These are phyloP conservation scores for Peniophora sp. DNA, from an alignment of 1,284 basidiomycete genomes.

Conservation along the genomic window DNA sequence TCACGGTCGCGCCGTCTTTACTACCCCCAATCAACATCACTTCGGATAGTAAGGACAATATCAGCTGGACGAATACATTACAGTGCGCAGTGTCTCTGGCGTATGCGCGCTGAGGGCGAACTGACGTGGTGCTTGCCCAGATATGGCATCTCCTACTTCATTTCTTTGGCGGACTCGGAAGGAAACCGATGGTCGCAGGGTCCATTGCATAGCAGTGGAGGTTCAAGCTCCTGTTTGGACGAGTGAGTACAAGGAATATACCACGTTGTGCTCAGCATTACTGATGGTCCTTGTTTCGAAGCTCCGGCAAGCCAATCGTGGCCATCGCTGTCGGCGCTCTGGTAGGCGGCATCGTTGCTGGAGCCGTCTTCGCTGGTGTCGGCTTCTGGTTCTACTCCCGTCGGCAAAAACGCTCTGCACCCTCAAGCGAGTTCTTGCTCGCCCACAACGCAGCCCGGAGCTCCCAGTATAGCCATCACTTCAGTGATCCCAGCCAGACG, in stretches of 20 bases:
- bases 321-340: conserved; percentile 1
- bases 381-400: conserved; percentile 2
- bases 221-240: not conserved
- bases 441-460: too few relatives aligned
- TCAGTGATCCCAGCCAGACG: not conserved
- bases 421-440: too few relatives aligned
- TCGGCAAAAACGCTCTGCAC: too few relatives aligned
- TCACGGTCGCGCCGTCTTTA: conserved; percentile 52
- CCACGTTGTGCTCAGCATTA: conserved; percentile 31
- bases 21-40: conserved; percentile 55
- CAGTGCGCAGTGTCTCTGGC: not conserved
- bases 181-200: conserved; percentile 49
- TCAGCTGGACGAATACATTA: conserved; percentile 45
- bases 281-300: conserved; percentile 18
- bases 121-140: conserved; percentile 13
- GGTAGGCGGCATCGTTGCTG: conserved; percentile 4
- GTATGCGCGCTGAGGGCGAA: not conserved
- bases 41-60: conserved; percentile 26
- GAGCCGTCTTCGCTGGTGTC: not conserved
- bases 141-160: conserved; percentile 48
- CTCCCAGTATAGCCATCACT: too few relatives aligned
- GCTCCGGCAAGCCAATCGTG: not conserved
- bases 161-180: conserved; percentile 42
- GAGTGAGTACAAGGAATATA: conserved; percentile 25
- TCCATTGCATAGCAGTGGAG: conserved; percentile 34